phyloP scores from a whole-genome alignment of 1,284 basidiomycete species.

The Ceratobasidium sp. region DNA sequence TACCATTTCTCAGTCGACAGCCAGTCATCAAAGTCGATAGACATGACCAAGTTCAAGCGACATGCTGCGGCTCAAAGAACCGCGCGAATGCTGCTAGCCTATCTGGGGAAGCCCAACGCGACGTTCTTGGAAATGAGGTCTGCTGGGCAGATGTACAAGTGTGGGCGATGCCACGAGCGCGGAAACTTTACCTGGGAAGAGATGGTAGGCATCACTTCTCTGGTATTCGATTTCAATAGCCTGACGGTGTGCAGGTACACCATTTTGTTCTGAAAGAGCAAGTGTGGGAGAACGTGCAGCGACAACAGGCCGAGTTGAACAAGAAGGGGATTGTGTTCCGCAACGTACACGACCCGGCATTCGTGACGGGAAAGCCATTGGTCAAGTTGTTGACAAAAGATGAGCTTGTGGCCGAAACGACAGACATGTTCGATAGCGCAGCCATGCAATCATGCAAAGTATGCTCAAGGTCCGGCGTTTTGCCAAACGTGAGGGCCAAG shows the following conservation, averaged over 20 bases:
- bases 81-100: background rate
- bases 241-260: background rate
- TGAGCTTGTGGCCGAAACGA: background rate
- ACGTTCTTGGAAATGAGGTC: conserved; percentile 17
- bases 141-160: background rate
- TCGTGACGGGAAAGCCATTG: background rate
- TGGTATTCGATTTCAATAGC: background rate
- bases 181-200: conserved; percentile 10
- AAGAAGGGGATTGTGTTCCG: background rate
- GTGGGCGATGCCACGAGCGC: conserved; percentile 9
- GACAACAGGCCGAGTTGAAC: background rate
- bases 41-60: background rate
- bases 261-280: background rate
- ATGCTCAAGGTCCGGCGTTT: background rate
- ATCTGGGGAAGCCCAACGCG: conserved; percentile 28
- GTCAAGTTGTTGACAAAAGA: background rate
- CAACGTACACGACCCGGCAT: conserved; percentile 13
- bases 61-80: background rate
- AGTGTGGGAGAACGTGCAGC: background rate
- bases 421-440: background rate
- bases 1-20: background rate
- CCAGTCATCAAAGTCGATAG: background rate
- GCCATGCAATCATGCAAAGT: conserved; percentile 1
- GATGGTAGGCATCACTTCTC: conserved; percentile 5
- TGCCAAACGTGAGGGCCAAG: background rate